Base-by-base conservation (phyloP, 192 early-diverging fungal genomes). In the Paraglomus brasilianum region DNA sequence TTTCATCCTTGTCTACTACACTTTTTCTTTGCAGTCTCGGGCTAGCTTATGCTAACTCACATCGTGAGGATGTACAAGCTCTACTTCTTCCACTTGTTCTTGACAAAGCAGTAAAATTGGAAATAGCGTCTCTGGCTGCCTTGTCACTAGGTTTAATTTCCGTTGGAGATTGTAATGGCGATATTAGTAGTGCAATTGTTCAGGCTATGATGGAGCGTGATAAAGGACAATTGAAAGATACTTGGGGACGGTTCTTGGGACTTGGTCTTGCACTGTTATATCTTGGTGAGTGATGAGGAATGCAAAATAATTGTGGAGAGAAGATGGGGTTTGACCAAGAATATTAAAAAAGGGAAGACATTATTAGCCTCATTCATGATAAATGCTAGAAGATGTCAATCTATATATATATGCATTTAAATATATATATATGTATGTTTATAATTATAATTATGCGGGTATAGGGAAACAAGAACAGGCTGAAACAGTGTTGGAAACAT, bases 191-290 rank as follows among this genome's bases (percentile, higher is more conserved):
- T 49, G 89, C 89, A 19, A 95, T 97, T 63, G 75, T 99, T 43
- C 92, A 96, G 77, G 91, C 92, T 5, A 89, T 98, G 87, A 95
- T 95, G 87, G 96, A 98, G 80, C 90, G 93, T 10, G 85, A 88
- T n/a, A 94, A 95, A 21, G 63, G 80, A 14, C 82, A 95, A 36
- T 83, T 96, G 5, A 95, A 92, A 75, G 91, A 95, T 69, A 85
- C 90, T 19, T 96, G 87, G 72, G 89, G 92, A 3, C 87, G 89
- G 40, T 96, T 95, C 75, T 95, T 97, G 93, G 92, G 92, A 41
- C 85, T 99, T 21, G 97, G 95, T 21, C 83, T 99, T 36, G 90
- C 88, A 24, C 76, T 99, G 43, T 75, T 99, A 59, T 95, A 89
- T 74, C 82, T 99, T 48, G 95, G 93, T 74, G 76, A 39, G 63